A percentile compares a stretch with the other conserved stretches of the same genome.
Conservation (phyloP, 2,329 filamentous ascomycete species). For the Aspergillus latus region DNA sequence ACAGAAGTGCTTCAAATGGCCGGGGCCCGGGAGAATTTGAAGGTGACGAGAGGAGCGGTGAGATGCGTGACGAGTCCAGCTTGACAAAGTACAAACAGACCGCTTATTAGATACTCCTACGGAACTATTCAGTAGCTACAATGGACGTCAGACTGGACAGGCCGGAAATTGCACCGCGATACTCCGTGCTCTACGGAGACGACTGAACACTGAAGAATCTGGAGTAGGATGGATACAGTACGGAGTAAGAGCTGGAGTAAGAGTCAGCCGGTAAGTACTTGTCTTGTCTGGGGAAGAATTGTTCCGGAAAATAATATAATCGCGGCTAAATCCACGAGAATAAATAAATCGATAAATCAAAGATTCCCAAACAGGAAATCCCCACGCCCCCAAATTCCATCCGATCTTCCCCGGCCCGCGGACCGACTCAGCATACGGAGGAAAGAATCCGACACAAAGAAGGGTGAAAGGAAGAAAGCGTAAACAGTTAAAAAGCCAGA, state of each 20-base stretch:
- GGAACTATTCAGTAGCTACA: too few species aligned
- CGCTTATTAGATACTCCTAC: background rate
- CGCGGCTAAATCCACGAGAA: background rate
- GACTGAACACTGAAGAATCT: too few species aligned
- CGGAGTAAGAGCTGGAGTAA: background rate
- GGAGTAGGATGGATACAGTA: too few species aligned
- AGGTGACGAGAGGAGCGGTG: background rate
- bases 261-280: background rate
- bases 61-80: slow-evolving; percentile 2
- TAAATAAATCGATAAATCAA: background rate
- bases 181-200: background rate
- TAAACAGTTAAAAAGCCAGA: background rate
- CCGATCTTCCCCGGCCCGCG: slow-evolving; percentile 27
- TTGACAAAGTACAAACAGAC: background rate
- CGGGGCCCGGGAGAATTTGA: background rate
- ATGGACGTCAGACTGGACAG: too few species aligned
- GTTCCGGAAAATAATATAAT: background rate
- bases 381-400: slow-evolving; percentile 16
- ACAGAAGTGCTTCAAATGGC: background rate
- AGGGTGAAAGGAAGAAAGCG: background rate
- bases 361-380: background rate
- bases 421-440: slow-evolving; percentile 11
- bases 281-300: background rate
- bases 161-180: background rate
- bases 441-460: background rate